Percentiles rank a stretch among this genome's conserved stretches.
Evolutionary conservation across 345 rosid species (phyloP).

Genomic region (Eutrema japonicum): DNA sequence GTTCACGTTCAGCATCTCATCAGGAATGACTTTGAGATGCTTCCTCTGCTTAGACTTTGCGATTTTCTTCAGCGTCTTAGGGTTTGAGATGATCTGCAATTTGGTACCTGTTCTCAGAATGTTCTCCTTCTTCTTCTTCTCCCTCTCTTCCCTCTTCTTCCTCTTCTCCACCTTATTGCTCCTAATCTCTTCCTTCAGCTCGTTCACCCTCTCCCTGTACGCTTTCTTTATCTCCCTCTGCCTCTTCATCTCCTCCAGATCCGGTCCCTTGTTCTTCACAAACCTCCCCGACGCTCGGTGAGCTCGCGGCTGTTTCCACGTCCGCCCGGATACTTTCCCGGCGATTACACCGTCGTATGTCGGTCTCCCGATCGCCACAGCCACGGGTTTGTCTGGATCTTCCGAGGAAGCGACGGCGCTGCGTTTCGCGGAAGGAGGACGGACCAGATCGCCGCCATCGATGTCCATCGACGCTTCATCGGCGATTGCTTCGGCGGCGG

Average conservation of each 20-base stretch:
- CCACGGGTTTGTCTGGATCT: conserved; percentile 67
- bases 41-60: conserved; percentile 78
- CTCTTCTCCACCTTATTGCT: conserved; percentile 81
- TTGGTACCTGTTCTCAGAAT: conserved; percentile 77
- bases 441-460: conserved; percentile 38
- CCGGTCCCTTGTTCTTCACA: conserved; percentile 60
- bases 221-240: conserved; percentile 83
- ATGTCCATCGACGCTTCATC: conserved; percentile 64
- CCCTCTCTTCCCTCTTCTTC: conserved; percentile 79
- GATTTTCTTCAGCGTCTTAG: conserved; percentile 83
- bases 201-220: conserved; percentile 69
- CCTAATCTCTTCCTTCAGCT: conserved; percentile 86
- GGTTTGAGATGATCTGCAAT: conserved; percentile 78
- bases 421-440: conserved; percentile 70
- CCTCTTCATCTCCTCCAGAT: conserved; percentile 65
- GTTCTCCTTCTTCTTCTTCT: conserved; percentile 90
- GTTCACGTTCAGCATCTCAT: conserved; percentile 49
- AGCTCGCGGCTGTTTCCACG: conserved; percentile 75
- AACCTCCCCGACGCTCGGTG: conserved; percentile 74
- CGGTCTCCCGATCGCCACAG: conserved; percentile 53
- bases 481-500: conserved; percentile 29
- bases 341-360: conserved; percentile 95
- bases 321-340: conserved; percentile 84
- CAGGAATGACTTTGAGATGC: conserved; percentile 74
- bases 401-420: conserved; percentile 71